Conservation (phyloP, 2,329 filamentous ascomycete species). For the Fusarium nygamai region DNA sequence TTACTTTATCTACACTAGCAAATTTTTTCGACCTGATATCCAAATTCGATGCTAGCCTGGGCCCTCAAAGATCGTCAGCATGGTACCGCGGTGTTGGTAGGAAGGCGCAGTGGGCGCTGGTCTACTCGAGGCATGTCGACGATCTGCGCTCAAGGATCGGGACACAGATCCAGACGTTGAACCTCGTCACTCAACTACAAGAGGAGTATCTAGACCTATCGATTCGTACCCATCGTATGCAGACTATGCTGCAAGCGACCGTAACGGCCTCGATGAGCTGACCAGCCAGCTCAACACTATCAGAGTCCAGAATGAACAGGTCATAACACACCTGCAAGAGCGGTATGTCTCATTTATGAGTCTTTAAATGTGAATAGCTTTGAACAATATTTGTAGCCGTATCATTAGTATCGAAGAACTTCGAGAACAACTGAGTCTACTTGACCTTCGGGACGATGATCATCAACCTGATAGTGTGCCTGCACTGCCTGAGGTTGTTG, state of each 20-base stretch:
- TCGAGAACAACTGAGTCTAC: neutral
- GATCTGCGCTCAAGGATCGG: neutral
- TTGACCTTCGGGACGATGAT: neutral
- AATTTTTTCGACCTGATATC: neutral
- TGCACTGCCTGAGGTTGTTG: neutral
- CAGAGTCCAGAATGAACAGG: neutral
- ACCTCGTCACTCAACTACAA: neutral
- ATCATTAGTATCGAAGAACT: neutral
- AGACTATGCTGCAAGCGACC: neutral
- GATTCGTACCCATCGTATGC: neutral
- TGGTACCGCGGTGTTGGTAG: neutral
- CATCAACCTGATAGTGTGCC: too few relatives aligned
- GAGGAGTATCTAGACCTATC: neutral
- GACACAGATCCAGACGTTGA: neutral
- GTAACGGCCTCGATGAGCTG: neutral
- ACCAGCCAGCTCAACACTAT: neutral
- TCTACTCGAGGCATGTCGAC: neutral
- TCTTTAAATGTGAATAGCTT: neutral
- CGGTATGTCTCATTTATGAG: neutral
- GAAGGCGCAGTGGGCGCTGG: neutral
- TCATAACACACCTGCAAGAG: neutral
- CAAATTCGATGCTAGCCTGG: neutral
- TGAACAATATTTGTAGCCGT: neutral
- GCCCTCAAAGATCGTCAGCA: neutral
- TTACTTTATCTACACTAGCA: neutral